phyloP scores from a whole-genome alignment of 2,329 filamentous ascomycete genomes.

The Clonostachys chloroleuca region DNA sequence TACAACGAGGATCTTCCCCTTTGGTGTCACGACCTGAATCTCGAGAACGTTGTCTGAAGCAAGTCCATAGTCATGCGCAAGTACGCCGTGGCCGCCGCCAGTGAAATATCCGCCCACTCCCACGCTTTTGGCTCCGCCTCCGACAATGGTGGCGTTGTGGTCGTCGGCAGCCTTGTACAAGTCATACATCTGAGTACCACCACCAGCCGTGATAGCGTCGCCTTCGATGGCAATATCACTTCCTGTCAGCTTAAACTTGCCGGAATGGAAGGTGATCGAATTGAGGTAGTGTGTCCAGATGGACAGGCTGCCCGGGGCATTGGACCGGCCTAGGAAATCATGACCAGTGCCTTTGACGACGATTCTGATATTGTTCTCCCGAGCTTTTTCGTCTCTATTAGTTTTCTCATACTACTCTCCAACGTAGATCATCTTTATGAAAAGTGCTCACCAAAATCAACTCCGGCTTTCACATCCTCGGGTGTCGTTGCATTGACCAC shows the following conservation, averaged over 20 bases:
- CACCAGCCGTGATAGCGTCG: conserved; percentile 45
- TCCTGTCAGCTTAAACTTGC: conserved; percentile 33
- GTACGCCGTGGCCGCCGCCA: conserved; percentile 54
- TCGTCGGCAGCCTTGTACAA: conserved; percentile 38
- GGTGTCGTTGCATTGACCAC: conserved; percentile 26
- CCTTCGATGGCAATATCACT: conserved; percentile 34
- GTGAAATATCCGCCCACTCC: conserved; percentile 57
- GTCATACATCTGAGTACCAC: conserved; percentile 46
- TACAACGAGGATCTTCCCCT: conserved; percentile 41
- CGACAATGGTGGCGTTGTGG: conserved; percentile 44
- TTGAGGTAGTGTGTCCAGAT: conserved; percentile 49
- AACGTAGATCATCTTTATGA: neutral
- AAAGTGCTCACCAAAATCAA: conserved; percentile 35
- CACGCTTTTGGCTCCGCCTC: conserved; percentile 50
- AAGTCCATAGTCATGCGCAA: conserved; percentile 51
- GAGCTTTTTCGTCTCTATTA: conserved; percentile 16
- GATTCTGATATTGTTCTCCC: conserved; percentile 34
- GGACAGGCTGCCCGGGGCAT: conserved; percentile 44
- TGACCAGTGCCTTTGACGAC: conserved; percentile 34
- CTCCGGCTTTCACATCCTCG: conserved; percentile 20
- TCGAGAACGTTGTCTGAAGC: conserved; percentile 58
- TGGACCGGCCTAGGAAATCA: conserved; percentile 37
- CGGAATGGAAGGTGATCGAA: conserved; percentile 26
- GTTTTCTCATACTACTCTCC: neutral
- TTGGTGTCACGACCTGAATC: conserved; percentile 49